Evolutionary conservation across 352 stramenopile genomes (phyloP).

Genomic region (Phytophthora pseudosyringae): DNA sequence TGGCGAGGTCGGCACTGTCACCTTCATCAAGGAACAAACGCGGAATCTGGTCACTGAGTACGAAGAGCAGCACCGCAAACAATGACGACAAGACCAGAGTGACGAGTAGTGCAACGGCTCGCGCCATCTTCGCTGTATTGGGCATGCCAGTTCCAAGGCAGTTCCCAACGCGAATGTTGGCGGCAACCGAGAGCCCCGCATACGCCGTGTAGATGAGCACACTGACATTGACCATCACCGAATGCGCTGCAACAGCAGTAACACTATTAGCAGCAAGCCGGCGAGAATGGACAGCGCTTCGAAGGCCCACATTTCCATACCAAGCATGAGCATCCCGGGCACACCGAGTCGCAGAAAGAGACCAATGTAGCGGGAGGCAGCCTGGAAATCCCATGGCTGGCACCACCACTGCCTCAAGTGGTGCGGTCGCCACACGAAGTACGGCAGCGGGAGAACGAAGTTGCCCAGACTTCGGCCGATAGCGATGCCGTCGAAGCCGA

Average conservation of each 20-base stretch:
- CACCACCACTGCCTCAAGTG: not conserved
- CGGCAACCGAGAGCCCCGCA: not conserved
- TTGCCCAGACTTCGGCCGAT: not conserved
- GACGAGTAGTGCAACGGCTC: not conserved
- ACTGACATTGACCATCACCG: not conserved
- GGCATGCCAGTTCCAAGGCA: not conserved
- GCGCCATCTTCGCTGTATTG: not conserved
- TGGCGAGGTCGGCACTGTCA: not conserved
- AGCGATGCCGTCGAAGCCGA: not conserved
- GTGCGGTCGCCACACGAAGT: not conserved
- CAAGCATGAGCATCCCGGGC: slow-evolving; percentile 3
- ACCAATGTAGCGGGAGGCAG: not conserved
- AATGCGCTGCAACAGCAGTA: not conserved
- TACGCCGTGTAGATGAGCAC: not conserved
- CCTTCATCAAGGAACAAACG: not conserved
- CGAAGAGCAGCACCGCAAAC: not conserved
- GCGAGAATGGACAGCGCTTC: not conserved
- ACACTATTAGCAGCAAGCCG: not conserved
- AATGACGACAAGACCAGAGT: not conserved
- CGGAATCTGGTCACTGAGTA: not conserved
- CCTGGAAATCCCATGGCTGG: not conserved
- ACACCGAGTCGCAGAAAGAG: slow-evolving; percentile 6
- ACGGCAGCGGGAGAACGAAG: slow-evolving; percentile 1
- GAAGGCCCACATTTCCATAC: not conserved
- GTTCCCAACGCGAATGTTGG: not conserved